phyloP scores from a whole-genome alignment of 2,329 filamentous ascomycete genomes.

The Fusarium euwallaceae region DNA sequence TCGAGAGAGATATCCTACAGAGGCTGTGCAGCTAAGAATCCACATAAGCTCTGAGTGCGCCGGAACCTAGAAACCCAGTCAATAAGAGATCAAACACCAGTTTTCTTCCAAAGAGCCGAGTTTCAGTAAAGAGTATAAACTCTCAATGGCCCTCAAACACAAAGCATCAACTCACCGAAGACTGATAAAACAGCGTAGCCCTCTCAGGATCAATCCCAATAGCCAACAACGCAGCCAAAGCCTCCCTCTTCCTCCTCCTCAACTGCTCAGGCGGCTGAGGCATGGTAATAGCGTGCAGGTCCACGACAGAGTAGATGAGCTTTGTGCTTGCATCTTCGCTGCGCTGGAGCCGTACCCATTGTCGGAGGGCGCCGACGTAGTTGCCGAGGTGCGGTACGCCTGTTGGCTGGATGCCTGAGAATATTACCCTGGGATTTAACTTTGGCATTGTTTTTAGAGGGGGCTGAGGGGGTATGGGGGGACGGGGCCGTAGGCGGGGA shows the following conservation, averaged over 20 bases:
- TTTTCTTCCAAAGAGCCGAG: background rate
- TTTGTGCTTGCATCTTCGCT: conserved; percentile 69
- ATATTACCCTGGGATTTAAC: conserved; percentile 69
- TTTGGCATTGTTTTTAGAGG: conserved; percentile 16
- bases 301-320: conserved; percentile 88
- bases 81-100: background rate
- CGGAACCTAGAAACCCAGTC: conserved; percentile 65
- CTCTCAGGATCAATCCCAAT: conserved; percentile 85
- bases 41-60: conserved; percentile 95
- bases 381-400: conserved; percentile 95
- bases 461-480: conserved; percentile 60
- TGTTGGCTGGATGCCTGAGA: conserved; percentile 97
- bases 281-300: conserved; percentile 92
- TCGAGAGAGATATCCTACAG: conserved; percentile 92
- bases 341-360: conserved; percentile 85
- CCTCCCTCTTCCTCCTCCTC: conserved; percentile 76
- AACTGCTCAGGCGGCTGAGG: conserved; percentile 75
- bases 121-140: background rate
- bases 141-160: background rate
- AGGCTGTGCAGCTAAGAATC: conserved; percentile 93
- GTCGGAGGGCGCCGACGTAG: conserved; percentile 88
- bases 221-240: conserved; percentile 84
- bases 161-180: conserved; percentile 66
- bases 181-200: conserved; percentile 86
- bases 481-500: conserved; percentile 87